Evolutionary conservation across 78 protist species (phyloP), one percentile per base, ranked within the genome.

Genomic region (Polysphondylium violaceum): DNA sequence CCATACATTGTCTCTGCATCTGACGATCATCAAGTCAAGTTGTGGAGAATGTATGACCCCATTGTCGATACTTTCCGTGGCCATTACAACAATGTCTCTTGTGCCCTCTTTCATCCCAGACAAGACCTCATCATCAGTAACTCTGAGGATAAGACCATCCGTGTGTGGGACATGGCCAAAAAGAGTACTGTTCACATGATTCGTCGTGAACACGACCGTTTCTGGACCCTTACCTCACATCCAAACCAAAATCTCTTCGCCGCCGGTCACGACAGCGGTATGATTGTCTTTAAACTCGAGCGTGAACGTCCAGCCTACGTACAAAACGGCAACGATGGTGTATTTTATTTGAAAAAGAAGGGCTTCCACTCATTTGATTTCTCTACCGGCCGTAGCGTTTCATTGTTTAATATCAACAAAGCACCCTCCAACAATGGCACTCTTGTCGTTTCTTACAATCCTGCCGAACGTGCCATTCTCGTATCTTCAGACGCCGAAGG

Each of bases 71-170:
- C 97, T 4, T 72, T 94, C 78, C 96, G 99, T 43, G 97, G 99
- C 40, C 99, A 99, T 93, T 92, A 85, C 81, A 96, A 96, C 95
- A 97, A 98, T 76, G 99, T 98, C 17, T 76, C 97, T 6, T 98
- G 99, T 63, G 98, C 95, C 2, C n/a, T 97, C 36, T 99, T 98
- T 88, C 99, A 98, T 71, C 99, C 99, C 11, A 74, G 95, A 43
- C 94, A 98, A 38, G 98, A 97, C 27, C 21, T 88, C 36, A 61
- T 97, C 69, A 47, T 94, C 29, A 41, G 73, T 31, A 92, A 97
- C 94, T 86, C 97, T n/a, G 99, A 99, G 65, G 99, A 99, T 92
- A 89, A 92, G 87, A 81, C 99, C 14, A 96, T 99, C 61, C 96
- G 99, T 38, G 98, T 99, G 69, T 99, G 99, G 99, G 99, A 98